Conservation (phyloP, 2,329 filamentous ascomycete genomes). For the Penicillium hordei region DNA sequence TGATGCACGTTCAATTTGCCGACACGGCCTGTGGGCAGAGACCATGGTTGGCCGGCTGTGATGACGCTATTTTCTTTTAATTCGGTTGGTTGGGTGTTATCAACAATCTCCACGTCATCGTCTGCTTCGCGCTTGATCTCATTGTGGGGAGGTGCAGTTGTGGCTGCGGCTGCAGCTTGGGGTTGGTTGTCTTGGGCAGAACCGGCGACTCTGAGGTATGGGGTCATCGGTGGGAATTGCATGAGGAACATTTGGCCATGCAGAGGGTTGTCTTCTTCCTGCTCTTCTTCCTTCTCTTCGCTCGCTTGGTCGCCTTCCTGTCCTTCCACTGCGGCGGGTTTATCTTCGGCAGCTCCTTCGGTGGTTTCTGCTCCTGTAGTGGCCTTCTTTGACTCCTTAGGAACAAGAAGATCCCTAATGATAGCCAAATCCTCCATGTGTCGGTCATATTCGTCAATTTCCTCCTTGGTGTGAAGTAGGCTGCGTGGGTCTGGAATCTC, state of each 20-base stretch:
- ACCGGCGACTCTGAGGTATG: slow-evolving; percentile 51
- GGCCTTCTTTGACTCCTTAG: slow-evolving; percentile 26
- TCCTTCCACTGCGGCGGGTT: slow-evolving; percentile 16
- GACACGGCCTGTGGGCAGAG: slow-evolving; percentile 54
- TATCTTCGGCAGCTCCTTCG: slow-evolving; percentile 12
- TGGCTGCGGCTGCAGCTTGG: background rate
- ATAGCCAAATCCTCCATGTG: slow-evolving; percentile 41
- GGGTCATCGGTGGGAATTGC: slow-evolving; percentile 64
- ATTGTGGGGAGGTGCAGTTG: slow-evolving; percentile 7
- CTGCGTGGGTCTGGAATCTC: slow-evolving; percentile 25
- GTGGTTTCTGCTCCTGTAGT: slow-evolving; percentile 8
- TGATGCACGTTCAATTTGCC: slow-evolving; percentile 63
- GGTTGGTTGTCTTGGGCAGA: slow-evolving; percentile 10
- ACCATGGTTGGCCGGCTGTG: slow-evolving; percentile 44
- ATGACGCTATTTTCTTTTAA: slow-evolving; percentile 31
- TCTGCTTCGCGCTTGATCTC: slow-evolving; percentile 34
- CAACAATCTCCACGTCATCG: slow-evolving; percentile 31
- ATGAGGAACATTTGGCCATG: slow-evolving; percentile 61
- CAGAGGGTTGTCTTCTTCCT: slow-evolving; percentile 34
- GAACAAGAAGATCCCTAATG: slow-evolving; percentile 40
- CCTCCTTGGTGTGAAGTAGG: slow-evolving; percentile 42
- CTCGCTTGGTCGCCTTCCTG: slow-evolving; percentile 16
- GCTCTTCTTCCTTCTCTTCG: slow-evolving; percentile 20
- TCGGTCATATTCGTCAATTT: slow-evolving; percentile 45
- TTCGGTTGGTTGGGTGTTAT: slow-evolving; percentile 17